Percentiles rank a stretch among this genome's conserved stretches.
These are phyloP conservation scores for Hypoxylon intermedium DNA, from an alignment of 495 filamentous ascomycete genomes.

Conservation along the genomic window DNA sequence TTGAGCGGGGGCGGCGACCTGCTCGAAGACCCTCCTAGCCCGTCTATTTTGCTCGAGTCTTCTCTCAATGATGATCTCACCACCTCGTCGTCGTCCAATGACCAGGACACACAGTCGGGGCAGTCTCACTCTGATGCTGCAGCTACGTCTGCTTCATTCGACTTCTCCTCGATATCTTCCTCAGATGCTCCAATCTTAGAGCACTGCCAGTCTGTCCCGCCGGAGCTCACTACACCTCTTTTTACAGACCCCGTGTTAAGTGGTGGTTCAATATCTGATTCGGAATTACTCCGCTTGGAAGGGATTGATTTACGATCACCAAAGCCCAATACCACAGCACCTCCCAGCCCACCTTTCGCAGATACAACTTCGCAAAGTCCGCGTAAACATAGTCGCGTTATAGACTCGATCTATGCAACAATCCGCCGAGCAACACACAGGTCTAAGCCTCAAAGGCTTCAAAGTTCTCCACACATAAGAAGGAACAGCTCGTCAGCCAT, in stretches of 20 bases:
- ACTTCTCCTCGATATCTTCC: conserved; percentile 1
- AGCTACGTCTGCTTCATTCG: conserved; percentile 13
- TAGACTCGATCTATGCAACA: conserved; percentile 33
- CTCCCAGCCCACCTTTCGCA: conserved; percentile 25
- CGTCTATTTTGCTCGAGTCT: conserved; percentile 37
- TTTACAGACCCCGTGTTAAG: conserved; percentile 36
- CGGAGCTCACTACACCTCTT: conserved; percentile 19
- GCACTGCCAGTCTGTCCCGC: conserved; percentile 25
- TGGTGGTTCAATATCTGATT: conserved; percentile 54
- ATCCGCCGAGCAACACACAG: conserved; percentile 34
- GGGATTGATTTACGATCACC: conserved; percentile 54
- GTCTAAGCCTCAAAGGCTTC: conserved; percentile 28
- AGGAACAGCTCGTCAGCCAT: conserved; percentile 3
- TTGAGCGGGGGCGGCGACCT: conserved; percentile 29
- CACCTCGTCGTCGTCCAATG: conserved; percentile 31
- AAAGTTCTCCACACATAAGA: not conserved
- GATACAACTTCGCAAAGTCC: conserved; percentile 20
- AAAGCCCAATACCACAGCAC: conserved; percentile 35
- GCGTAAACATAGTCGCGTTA: conserved; percentile 35
- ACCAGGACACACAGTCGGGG: conserved; percentile 33
- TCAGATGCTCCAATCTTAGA: not conserved
- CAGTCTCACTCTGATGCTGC: conserved; percentile 17
- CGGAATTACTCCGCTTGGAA: conserved; percentile 55
- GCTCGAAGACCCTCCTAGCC: conserved; percentile 40
- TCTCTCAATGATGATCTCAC: conserved; percentile 20